Conservation (phyloP, 345 rosid species). For the Murraya paniculata region DNA sequence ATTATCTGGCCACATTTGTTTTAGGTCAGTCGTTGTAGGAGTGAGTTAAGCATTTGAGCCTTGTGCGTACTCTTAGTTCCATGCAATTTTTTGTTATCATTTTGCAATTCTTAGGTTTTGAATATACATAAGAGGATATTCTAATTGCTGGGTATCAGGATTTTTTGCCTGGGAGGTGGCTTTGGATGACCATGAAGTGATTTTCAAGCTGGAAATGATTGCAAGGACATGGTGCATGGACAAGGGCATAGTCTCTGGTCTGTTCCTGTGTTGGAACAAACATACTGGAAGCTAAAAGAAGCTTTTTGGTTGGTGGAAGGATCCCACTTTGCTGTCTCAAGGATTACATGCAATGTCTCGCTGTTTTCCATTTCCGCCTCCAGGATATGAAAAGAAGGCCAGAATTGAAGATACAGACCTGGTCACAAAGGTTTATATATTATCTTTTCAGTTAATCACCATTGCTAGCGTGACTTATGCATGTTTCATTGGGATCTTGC, state of each 20-base stretch:
- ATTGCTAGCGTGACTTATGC: neutral
- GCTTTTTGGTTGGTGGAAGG: slow-evolving; percentile 26
- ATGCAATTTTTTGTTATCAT: neutral
- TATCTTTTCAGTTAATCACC: neutral
- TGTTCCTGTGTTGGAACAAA: slow-evolving; percentile 59
- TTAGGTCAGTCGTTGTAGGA: slow-evolving; percentile 16
- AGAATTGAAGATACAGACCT: slow-evolving; percentile 31
- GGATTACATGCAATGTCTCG: slow-evolving; percentile 34
- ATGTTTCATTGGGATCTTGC: neutral
- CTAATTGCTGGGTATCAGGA: slow-evolving; percentile 19
- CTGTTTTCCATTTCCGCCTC: slow-evolving; percentile 49
- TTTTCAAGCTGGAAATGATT: slow-evolving; percentile 42
- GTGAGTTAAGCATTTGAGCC: slow-evolving; percentile 10
- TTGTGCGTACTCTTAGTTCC: slow-evolving; percentile 2
- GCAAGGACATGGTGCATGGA: slow-evolving; percentile 56
- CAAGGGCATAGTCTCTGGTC: slow-evolving; percentile 50
- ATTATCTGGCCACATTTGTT: slow-evolving; percentile 12
- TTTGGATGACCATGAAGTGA: slow-evolving; percentile 28
- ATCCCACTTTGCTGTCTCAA: slow-evolving; percentile 29
- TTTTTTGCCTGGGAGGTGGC: slow-evolving; percentile 21
- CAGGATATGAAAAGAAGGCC: slow-evolving; percentile 40
- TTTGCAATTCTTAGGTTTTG: neutral
- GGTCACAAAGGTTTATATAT: slow-evolving; percentile 29
- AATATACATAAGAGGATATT: slow-evolving; percentile 14
- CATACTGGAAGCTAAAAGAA: slow-evolving; percentile 29